Conservation (phyloP, 2,329 filamentous ascomycete species). For the Verticillium tricorpus region DNA sequence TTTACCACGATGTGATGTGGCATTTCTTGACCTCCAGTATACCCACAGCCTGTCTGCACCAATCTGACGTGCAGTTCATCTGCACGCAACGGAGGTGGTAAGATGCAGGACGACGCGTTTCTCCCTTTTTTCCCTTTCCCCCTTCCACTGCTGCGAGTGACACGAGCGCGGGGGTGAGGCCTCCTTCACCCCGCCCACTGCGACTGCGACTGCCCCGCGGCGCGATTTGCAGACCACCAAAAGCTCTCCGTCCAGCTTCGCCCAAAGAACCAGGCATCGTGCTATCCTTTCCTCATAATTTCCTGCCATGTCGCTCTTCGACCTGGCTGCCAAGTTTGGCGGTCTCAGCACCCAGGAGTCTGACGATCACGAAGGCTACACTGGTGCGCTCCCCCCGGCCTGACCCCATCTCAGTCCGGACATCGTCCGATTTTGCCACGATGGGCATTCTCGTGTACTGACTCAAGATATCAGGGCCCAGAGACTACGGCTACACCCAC, state of each 20-base stretch:
- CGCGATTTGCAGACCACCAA: background rate
- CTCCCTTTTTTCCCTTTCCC: background rate
- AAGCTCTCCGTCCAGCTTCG: background rate
- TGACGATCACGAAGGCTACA: slow-evolving; percentile 16
- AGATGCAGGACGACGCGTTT: background rate
- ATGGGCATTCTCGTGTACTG: background rate
- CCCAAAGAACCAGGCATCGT: too few species aligned
- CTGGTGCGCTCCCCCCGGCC: slow-evolving; percentile 4
- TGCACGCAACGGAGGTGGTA: background rate
- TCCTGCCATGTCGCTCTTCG: slow-evolving; percentile 27
- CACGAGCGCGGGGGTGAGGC: background rate
- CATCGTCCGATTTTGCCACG: background rate
- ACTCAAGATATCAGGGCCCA: slow-evolving; percentile 2
- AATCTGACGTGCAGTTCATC: slow-evolving; percentile 3
- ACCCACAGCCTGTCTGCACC: background rate
- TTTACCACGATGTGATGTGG: background rate
- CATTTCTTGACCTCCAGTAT: background rate
- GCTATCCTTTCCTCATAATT: background rate
- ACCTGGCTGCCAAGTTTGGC: slow-evolving; percentile 30
- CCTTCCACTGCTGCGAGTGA: background rate
- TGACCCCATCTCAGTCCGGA: background rate
- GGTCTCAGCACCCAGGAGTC: slow-evolving; percentile 31
- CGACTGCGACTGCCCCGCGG: background rate
- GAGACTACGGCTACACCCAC: slow-evolving; percentile 11
- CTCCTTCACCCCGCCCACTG: background rate